These are phyloP conservation scores for Xanthoceras sorbifolium DNA, from an alignment of 345 rosid species.

Conservation along the genomic window DNA sequence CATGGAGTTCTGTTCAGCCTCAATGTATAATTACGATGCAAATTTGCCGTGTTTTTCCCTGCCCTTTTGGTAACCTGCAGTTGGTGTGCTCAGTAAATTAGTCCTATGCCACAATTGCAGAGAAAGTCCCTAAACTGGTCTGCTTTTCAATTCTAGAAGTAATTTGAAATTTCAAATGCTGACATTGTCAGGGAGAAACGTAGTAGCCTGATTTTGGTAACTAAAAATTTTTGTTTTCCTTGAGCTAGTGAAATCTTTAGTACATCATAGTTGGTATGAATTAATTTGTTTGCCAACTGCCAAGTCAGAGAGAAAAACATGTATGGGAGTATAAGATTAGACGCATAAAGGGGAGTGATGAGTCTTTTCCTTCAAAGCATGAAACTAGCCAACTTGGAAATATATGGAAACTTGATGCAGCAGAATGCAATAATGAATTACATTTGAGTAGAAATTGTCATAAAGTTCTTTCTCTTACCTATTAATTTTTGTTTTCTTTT, in stretches of 20 bases:
- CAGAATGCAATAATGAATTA: constrained; percentile 1
- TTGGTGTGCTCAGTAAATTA: neutral
- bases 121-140: neutral
- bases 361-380: neutral
- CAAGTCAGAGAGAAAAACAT: neutral
- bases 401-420: neutral
- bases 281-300: neutral
- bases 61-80: neutral
- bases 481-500: neutral
- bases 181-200: neutral
- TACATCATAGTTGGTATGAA: neutral
- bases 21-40: neutral
- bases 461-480: neutral
- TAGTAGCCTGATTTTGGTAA: neutral
- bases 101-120: neutral
- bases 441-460: neutral
- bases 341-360: neutral
- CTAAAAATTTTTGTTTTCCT: neutral
- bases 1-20: neutral
- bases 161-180: neutral
- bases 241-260: neutral
- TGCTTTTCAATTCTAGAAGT: neutral
- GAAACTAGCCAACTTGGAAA: neutral
- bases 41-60: neutral
- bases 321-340: neutral